These are phyloP conservation scores for Metschnikowia anglica DNA, from an alignment of 805 yeast species.

Conservation along the genomic window DNA sequence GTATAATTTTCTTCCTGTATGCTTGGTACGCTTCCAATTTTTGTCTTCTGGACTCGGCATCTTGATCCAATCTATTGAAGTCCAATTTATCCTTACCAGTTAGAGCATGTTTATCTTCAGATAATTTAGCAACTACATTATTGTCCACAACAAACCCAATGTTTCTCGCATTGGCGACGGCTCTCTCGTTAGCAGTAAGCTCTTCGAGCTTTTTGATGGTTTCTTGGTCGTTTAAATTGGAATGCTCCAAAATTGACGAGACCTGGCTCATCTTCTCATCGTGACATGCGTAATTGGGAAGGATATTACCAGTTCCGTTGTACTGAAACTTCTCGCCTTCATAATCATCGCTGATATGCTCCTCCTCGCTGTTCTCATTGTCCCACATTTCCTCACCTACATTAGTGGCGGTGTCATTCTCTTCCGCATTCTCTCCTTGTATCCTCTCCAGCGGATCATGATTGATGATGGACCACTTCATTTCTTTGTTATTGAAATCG, in stretches of 20 bases:
- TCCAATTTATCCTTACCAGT: constrained; percentile 46
- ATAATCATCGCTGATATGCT: constrained; percentile 58
- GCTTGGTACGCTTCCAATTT: constrained; percentile 57
- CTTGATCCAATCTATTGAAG: constrained; percentile 45
- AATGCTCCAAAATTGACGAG: constrained; percentile 36
- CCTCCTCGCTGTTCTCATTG: constrained; percentile 53
- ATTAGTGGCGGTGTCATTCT: constrained; percentile 9
- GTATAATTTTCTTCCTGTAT: constrained; percentile 58
- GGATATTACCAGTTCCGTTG: constrained; percentile 57
- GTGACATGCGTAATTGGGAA: constrained; percentile 55
- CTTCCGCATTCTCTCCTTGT: constrained; percentile 14
- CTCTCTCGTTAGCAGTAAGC: constrained; percentile 57
- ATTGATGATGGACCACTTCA: constrained; percentile 64
- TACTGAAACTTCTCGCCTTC: constrained; percentile 56
- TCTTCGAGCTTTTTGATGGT: constrained; percentile 54
- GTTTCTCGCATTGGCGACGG: constrained; percentile 54
- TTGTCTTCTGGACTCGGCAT: constrained; percentile 46
- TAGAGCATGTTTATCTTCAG: constrained; percentile 39
- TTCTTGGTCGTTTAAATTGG: constrained; percentile 43
- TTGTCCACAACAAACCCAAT: constrained; percentile 39
- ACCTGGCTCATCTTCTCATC: constrained; percentile 43
- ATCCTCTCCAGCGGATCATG: constrained; percentile 75
- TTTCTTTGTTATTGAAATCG: constrained; percentile 37
- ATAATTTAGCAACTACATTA: constrained; percentile 32
- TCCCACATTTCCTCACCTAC: constrained; percentile 18